These are phyloP conservation scores for Fusarium pininemorale DNA, from an alignment of 2,329 filamentous ascomycete genomes.

Conservation along the genomic window DNA sequence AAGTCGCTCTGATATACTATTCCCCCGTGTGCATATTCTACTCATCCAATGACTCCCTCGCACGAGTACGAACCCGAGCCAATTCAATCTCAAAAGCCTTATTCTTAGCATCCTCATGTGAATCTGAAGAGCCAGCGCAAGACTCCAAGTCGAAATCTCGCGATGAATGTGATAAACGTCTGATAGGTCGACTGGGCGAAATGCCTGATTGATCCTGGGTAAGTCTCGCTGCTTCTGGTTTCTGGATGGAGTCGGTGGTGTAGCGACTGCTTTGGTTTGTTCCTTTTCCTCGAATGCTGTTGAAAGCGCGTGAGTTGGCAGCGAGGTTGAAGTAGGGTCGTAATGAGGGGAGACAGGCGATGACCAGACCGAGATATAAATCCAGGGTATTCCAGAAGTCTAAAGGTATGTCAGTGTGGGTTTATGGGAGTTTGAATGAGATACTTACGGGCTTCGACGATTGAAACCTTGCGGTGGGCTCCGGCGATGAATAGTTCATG, in stretches of 20 bases:
- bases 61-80: background rate
- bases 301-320: conserved; percentile 18
- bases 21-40: accelerated
- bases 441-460: background rate
- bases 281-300: background rate
- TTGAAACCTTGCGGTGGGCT: background rate
- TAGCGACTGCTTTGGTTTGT: background rate
- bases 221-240: background rate
- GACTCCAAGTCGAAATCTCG: background rate
- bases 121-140: background rate
- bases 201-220: background rate
- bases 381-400: conserved; percentile 22
- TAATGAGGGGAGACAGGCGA: conserved; percentile 15
- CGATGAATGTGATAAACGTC: background rate
- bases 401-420: accelerated
- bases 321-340: conserved; percentile 28
- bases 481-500: background rate
- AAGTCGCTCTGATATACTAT: too few species aligned
- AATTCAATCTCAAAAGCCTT: background rate
- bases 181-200: background rate
- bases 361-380: conserved; percentile 14
- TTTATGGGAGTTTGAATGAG: accelerated
- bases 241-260: background rate
- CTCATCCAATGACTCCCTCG: background rate
- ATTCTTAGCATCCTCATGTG: background rate